Conservation (phyloP, 2,329 filamentous ascomycete genomes). For the Cladosporium colombiae region DNA sequence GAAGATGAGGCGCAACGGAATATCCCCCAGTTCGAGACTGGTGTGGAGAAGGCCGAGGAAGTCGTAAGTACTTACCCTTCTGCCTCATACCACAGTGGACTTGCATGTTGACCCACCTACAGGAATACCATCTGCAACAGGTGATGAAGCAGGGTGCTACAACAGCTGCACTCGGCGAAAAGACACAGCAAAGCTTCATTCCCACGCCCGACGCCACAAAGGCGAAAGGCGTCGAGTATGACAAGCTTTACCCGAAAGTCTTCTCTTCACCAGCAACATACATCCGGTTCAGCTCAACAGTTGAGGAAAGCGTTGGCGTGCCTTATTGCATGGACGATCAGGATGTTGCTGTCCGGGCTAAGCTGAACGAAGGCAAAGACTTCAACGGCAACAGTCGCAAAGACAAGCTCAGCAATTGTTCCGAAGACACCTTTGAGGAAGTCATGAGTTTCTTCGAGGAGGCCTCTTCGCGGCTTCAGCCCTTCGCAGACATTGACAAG, state of each 20-base stretch:
- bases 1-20: slow-evolving; percentile 83
- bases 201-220: slow-evolving; percentile 66
- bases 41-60: slow-evolving; percentile 96
- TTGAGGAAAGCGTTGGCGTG: slow-evolving; percentile 89
- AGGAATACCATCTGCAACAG: slow-evolving; percentile 93
- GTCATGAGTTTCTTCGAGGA: slow-evolving; percentile 96
- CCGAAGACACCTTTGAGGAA: slow-evolving; percentile 89
- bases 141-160: slow-evolving; percentile 62
- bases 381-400: slow-evolving; percentile 39
- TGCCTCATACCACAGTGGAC: slow-evolving; percentile 20
- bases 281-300: slow-evolving; percentile 96
- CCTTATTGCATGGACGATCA: slow-evolving; percentile 94
- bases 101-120: slow-evolving; percentile 29
- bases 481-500: slow-evolving; percentile 87
- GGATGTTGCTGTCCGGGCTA: slow-evolving; percentile 81
- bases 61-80: slow-evolving; percentile 67
- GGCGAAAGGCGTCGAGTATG: slow-evolving; percentile 72
- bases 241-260: slow-evolving; percentile 75
- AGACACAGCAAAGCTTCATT: slow-evolving; percentile 63
- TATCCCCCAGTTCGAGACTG: slow-evolving; percentile 84
- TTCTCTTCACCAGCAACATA: slow-evolving; percentile 89
- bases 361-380: slow-evolving; percentile 76
- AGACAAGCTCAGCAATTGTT: slow-evolving; percentile 60
- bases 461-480: slow-evolving; percentile 77
- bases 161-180: slow-evolving; percentile 56